phyloP scores from a whole-genome alignment of 1,139 yeast genomes.

The Meyerozyma smithsonii region DNA sequence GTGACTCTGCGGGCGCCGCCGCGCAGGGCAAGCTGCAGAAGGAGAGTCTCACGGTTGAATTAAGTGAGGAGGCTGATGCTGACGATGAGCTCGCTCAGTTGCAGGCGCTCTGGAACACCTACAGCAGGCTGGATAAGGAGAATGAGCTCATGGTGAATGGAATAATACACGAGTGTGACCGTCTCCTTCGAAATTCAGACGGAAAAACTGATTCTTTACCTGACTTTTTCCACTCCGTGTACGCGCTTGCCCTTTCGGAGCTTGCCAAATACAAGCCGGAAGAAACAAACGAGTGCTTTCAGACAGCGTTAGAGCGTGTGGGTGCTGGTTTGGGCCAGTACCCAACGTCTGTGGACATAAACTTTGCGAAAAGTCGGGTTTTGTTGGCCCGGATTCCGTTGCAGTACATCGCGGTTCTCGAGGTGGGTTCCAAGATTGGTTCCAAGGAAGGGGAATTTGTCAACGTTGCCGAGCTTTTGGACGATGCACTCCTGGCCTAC shows the following conservation, averaged over 20 bases:
- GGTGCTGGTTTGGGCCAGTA: constrained; percentile 52
- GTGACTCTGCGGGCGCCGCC: constrained; percentile 14
- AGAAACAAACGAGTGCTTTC: constrained; percentile 48
- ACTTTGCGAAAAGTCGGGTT: constrained; percentile 53
- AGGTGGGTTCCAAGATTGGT: constrained; percentile 27
- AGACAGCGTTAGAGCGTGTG: constrained; percentile 68
- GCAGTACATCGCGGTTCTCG: constrained; percentile 49
- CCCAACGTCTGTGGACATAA: constrained; percentile 41
- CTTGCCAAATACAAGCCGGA: constrained; percentile 53
- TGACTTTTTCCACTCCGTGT: constrained; percentile 64
- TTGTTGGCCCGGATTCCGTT: constrained; percentile 54
- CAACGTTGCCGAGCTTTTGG: constrained; percentile 32
- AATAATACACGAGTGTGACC: constrained; percentile 85
- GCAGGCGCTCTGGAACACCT: constrained; percentile 64
- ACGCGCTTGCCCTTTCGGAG: constrained; percentile 68
- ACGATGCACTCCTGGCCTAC: constrained; percentile 38
- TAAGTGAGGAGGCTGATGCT: constrained; percentile 65
- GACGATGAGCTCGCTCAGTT: constrained; percentile 77
- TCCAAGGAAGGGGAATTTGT: constrained; percentile 24
- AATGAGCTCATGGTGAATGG: constrained; percentile 73
- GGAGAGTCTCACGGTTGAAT: constrained; percentile 50
- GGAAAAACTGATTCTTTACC: constrained; percentile 33
- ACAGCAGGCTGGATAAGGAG: constrained; percentile 48
- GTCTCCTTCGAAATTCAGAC: constrained; percentile 53
- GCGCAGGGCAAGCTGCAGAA: constrained; percentile 17